phyloP scores from a whole-genome alignment of 495 filamentous ascomycete genomes.

The Alectoria sarmentosa region DNA sequence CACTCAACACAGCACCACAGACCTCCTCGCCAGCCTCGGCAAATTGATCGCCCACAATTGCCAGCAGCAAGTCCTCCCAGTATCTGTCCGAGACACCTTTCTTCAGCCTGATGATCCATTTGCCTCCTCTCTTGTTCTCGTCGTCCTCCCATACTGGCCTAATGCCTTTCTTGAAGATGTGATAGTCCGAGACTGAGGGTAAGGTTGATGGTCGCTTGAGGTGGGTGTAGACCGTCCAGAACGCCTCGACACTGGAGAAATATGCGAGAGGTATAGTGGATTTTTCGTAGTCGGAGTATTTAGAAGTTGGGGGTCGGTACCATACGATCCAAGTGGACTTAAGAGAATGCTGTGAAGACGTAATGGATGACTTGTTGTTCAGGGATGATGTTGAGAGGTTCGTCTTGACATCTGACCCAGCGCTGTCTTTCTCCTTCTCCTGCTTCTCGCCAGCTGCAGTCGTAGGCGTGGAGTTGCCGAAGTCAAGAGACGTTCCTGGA shows the following conservation, averaged over 20 bases:
- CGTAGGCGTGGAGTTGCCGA: conserved; percentile 45
- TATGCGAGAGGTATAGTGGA: conserved; percentile 79
- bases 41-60: conserved; percentile 92
- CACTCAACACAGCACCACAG: conserved; percentile 88
- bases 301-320: conserved; percentile 90
- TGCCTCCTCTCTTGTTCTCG: conserved; percentile 90
- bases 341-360: conserved; percentile 51
- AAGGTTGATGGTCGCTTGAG: conserved; percentile 82
- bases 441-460: conserved; percentile 60
- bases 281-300: conserved; percentile 98
- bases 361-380: conserved; percentile 32
- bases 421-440: conserved; percentile 47
- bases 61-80: conserved; percentile 92
- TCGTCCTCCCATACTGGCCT: conserved; percentile 98
- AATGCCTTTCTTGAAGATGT: conserved; percentile 95
- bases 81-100: conserved; percentile 96
- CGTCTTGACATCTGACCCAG: conserved; percentile 39
- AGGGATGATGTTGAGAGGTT: conserved; percentile 37
- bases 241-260: conserved; percentile 79
- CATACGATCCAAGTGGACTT: conserved; percentile 93
- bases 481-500: conserved; percentile 72
- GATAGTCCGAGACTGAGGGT: conserved; percentile 93
- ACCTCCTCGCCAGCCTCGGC: conserved; percentile 89
- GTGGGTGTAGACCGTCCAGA: conserved; percentile 88
- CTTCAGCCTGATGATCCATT: conserved; percentile 93